Evolutionary conservation across 257 asterid genomes (phyloP).

Genomic region (Solanum corneliomulleri): DNA sequence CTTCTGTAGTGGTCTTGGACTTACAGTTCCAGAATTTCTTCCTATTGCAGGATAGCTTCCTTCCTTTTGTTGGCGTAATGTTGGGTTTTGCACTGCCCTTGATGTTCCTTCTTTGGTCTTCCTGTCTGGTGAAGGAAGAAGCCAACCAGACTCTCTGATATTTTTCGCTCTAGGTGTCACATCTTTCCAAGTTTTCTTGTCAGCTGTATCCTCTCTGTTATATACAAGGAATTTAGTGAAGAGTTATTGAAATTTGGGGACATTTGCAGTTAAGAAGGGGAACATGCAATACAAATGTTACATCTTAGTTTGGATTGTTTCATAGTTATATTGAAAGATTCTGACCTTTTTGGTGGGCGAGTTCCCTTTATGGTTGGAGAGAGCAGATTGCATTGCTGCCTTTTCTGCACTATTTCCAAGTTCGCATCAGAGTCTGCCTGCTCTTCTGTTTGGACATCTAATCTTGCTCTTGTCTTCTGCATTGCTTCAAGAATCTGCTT

Average conservation of each 20-base stretch:
- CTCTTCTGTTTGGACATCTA: constrained; percentile 33
- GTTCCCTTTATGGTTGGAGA: constrained; percentile 21
- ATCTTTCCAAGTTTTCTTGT: constrained; percentile 20
- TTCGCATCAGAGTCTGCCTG: constrained; percentile 14
- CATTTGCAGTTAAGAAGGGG: constrained; percentile 10
- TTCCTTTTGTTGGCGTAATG: constrained; percentile 1
- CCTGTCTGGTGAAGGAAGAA: constrained; percentile 18
- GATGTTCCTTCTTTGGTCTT: constrained; percentile 12
- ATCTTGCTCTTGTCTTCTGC: constrained; percentile 57
- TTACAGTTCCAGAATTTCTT: constrained; percentile 32
- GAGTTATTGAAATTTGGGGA: constrained; percentile 6
- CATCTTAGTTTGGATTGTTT: constrained; percentile 29
- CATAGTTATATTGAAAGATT: constrained; percentile 25
- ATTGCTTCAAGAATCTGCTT: constrained; percentile 82
- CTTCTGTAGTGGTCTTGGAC: constrained; percentile 48
- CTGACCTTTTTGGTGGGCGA: constrained; percentile 22
- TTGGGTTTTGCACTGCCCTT: constrained; percentile 15
- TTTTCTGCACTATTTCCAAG: neutral
- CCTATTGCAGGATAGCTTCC: constrained; percentile 18
- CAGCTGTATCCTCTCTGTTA: constrained; percentile 23
- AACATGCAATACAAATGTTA: constrained; percentile 13
- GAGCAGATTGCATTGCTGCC: constrained; percentile 13
- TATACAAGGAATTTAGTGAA: constrained; percentile 10
- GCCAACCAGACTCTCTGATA: constrained; percentile 15
- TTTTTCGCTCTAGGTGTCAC: constrained; percentile 22